Evolutionary conservation across 768 basidiomycete species (phyloP).

Genomic region (Boletellus ananas): DNA sequence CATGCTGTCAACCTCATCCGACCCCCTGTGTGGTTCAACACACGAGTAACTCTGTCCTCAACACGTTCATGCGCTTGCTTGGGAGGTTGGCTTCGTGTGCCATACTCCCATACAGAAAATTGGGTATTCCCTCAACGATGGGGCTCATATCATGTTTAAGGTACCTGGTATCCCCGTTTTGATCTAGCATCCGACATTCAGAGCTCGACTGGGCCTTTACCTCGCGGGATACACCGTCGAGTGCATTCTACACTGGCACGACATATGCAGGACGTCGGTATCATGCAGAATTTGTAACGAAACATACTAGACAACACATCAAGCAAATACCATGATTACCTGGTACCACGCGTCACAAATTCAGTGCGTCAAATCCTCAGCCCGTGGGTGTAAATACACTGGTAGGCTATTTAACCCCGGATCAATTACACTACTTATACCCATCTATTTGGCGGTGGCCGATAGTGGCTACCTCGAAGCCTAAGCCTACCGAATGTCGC

Average conservation of each 20-base stretch:
- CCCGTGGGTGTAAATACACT: constrained; percentile 52
- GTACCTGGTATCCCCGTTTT: constrained; percentile 21
- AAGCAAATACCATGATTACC: too few relatives aligned
- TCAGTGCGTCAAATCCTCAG: too few relatives aligned
- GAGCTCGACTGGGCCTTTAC: constrained; percentile 1
- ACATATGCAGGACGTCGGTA: too few relatives aligned
- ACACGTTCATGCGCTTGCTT: constrained; percentile 18
- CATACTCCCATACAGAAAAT: constrained; percentile 35
- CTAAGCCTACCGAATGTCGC: constrained; percentile 21
- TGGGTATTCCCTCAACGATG: constrained; percentile 58
- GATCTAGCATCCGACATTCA: neutral
- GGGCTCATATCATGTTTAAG: constrained; percentile 44
- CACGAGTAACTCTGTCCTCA: constrained; percentile 36
- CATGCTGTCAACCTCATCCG: constrained; percentile 55
- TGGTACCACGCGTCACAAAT: too few relatives aligned
- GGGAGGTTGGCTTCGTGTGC: constrained; percentile 36
- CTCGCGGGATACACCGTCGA: too few relatives aligned
- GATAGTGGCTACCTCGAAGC: constrained; percentile 26
- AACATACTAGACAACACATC: too few relatives aligned
- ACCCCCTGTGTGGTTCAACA: constrained; percentile 42
- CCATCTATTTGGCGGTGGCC: too few relatives aligned
- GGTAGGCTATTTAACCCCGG: constrained; percentile 6
- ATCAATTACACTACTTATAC: neutral
- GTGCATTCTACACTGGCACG: too few relatives aligned
- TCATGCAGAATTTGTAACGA: too few relatives aligned